Conservation (phyloP, 2,329 filamentous ascomycete genomes). For the Hymenoscyphus fraxineus region DNA sequence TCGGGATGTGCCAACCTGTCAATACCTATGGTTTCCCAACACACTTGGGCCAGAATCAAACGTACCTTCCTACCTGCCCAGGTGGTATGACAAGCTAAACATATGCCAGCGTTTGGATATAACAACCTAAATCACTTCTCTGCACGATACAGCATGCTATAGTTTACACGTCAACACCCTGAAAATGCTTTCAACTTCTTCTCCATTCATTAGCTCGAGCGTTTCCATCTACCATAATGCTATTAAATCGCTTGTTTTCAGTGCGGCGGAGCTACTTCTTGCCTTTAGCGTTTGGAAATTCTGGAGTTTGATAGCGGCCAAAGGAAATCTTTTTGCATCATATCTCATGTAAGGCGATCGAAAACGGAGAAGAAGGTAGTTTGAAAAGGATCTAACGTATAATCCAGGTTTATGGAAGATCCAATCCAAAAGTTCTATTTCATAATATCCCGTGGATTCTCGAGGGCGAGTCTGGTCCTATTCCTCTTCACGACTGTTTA, state of each 20-base stretch:
- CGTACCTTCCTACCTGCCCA: background rate
- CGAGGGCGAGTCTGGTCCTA: background rate
- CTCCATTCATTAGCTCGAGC: conserved; percentile 7
- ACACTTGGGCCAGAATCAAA: background rate
- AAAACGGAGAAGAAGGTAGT: background rate
- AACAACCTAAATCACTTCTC: background rate
- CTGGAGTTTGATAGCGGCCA: conserved; percentile 6
- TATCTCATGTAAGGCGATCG: conserved; percentile 3
- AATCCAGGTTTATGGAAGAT: conserved; percentile 7
- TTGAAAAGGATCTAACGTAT: background rate
- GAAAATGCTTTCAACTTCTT: conserved; percentile 6
- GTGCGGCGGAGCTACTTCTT: conserved; percentile 4
- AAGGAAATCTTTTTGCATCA: background rate
- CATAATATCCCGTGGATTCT: conserved; percentile 7
- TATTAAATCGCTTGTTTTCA: conserved; percentile 10
- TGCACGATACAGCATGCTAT: background rate
- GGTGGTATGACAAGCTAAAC: background rate
- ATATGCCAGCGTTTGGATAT: background rate
- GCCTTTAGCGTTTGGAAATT: conserved; percentile 5
- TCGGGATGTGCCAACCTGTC: background rate
- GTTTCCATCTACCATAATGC: conserved; percentile 9
- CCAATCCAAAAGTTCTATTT: conserved; percentile 9
- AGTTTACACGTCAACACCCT: background rate
- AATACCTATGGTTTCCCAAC: background rate
- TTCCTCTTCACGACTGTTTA: conserved; percentile 3